Evolutionary conservation across 306 rosid species (phyloP).

Genomic region (barrel medic (Medicago truncatula)): DNA sequence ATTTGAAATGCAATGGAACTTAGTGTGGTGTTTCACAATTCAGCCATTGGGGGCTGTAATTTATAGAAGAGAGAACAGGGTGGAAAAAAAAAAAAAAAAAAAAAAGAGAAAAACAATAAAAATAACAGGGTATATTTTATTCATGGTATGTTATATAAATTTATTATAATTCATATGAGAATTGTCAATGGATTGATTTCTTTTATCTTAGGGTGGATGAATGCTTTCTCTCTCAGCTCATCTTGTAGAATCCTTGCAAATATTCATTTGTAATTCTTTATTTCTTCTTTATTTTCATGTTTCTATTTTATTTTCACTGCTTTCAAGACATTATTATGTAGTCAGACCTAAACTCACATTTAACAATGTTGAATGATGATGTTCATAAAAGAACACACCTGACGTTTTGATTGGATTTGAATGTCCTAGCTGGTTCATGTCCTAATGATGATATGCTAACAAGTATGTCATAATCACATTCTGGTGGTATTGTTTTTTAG

Average conservation of each 20-base stretch:
- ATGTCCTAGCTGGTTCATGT: neutral
- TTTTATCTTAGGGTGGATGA: constrained; percentile 39
- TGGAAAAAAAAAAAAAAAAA: neutral
- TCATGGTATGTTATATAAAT: constrained; percentile 43
- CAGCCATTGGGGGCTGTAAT: constrained; percentile 10
- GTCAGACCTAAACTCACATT: constrained; percentile 34
- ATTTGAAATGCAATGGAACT: constrained; percentile 39
- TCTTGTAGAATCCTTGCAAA: constrained; percentile 49
- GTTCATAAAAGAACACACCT: constrained; percentile 34
- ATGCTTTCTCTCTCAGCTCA: constrained; percentile 41
- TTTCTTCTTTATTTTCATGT: constrained; percentile 43
- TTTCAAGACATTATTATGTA: constrained; percentile 27
- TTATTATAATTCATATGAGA: constrained; percentile 50
- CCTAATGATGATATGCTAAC: neutral
- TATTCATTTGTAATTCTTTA: constrained; percentile 60
- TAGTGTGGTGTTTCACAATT: constrained; percentile 24
- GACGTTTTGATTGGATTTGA: constrained; percentile 24
- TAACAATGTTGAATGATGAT: constrained; percentile 30
- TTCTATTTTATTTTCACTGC: constrained; percentile 35
- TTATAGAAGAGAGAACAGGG: constrained; percentile 44
- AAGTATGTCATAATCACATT: neutral
- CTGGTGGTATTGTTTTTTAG: neutral
- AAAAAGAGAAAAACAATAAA: neutral
- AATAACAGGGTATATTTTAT: constrained; percentile 42
- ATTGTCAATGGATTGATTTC: constrained; percentile 44